Conservation (phyloP, 2,329 filamentous ascomycete species). For the Nemania serpens region DNA sequence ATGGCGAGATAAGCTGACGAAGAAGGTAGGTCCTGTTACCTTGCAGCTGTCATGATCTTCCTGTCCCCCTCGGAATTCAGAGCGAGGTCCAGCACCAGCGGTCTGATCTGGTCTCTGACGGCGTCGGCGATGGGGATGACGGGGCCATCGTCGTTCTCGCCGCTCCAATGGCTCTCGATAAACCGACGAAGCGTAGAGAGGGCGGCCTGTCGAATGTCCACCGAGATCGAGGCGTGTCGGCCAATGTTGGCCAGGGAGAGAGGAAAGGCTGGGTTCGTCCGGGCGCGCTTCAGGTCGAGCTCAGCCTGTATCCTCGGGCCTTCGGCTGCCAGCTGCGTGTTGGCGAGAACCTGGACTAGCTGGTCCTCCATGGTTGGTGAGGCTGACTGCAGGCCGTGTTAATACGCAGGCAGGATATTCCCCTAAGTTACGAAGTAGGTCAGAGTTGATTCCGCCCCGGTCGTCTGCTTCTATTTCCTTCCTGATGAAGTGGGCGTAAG, state of each 20-base stretch:
- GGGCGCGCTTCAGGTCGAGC: constrained; percentile 74
- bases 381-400: constrained; percentile 15
- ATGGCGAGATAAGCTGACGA: neutral
- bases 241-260: constrained; percentile 80
- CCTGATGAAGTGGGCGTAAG: too few species aligned
- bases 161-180: constrained; percentile 83
- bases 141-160: constrained; percentile 69
- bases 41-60: constrained; percentile 87
- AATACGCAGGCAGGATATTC: neutral
- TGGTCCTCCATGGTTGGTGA: constrained; percentile 78
- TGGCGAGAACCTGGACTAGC: constrained; percentile 83
- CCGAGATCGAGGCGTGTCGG: constrained; percentile 72
- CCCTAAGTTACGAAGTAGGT: too few species aligned
- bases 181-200: constrained; percentile 81
- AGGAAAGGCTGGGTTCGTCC: constrained; percentile 73
- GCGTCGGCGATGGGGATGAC: constrained; percentile 72
- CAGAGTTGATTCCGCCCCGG: neutral
- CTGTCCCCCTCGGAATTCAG: constrained; percentile 75
- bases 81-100: constrained; percentile 76
- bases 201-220: constrained; percentile 80
- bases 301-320: constrained; percentile 84
- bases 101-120: constrained; percentile 74
- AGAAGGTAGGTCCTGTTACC: constrained; percentile 58
- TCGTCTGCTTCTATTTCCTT: too few species aligned
- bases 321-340: constrained; percentile 80